Conservation (phyloP, 352 stramenopile genomes). For the Pythium oligandrum region DNA sequence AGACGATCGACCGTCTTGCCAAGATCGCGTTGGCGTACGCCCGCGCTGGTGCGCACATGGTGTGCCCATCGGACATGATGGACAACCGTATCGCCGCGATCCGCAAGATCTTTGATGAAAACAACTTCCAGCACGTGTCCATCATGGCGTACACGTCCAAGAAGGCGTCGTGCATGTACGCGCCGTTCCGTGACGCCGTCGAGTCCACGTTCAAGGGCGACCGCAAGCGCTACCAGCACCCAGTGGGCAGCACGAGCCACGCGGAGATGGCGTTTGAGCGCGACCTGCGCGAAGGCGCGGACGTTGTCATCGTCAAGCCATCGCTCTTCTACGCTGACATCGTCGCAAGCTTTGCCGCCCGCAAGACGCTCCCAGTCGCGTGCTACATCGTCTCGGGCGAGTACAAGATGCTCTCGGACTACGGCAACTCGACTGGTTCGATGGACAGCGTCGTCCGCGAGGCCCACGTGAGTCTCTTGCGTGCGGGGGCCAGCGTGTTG, state of each 20-base stretch:
- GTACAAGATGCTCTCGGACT: constrained; percentile 99
- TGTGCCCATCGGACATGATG: constrained; percentile 97
- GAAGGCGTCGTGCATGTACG: constrained; percentile 95
- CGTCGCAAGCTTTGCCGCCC: constrained; percentile 90
- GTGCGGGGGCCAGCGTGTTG: constrained; percentile 86
- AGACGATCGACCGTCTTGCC: constrained; percentile 94
- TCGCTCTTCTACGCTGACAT: constrained; percentile 99
- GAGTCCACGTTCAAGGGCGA: constrained; percentile 94
- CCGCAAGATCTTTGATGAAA: constrained; percentile 91
- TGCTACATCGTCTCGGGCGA: constrained; percentile 99
- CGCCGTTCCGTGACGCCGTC: constrained; percentile 96
- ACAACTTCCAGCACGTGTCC: constrained; percentile 97
- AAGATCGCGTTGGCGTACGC: constrained; percentile 95
- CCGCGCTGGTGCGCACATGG: constrained; percentile 95
- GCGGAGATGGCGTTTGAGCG: constrained; percentile 72
- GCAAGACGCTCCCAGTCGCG: constrained; percentile 92
- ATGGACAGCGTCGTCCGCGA: constrained; percentile 84
- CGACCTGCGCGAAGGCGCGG: constrained; percentile 89
- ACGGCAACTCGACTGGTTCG: constrained; percentile 75
- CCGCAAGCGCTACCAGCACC: constrained; percentile 97
- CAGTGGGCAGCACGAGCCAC: constrained; percentile 79
- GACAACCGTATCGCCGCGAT: constrained; percentile 97
- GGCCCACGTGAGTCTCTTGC: constrained; percentile 48
- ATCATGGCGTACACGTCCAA: constrained; percentile 99
- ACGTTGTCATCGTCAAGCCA: constrained; percentile 99